Evolutionary conservation across 2,329 filamentous ascomycete genomes (phyloP).

Genomic region (Scytalidium sp.): DNA sequence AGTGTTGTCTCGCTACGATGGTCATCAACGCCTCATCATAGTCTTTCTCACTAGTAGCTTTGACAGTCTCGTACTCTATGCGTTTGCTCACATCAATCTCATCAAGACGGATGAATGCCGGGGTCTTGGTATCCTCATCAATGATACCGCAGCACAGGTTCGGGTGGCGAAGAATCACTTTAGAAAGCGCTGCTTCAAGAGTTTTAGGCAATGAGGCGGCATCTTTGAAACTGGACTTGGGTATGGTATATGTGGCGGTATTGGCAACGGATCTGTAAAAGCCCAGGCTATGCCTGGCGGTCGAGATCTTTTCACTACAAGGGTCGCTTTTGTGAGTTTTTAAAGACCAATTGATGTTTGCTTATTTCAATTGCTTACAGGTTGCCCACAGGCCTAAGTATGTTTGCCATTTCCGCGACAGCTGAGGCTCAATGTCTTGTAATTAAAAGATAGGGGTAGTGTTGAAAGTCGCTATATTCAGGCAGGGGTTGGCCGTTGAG

Average conservation of each 20-base stretch:
- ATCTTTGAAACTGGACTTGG: constrained; percentile 8
- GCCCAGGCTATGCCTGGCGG: constrained; percentile 13
- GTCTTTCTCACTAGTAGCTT: constrained; percentile 16
- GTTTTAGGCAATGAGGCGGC: constrained; percentile 11
- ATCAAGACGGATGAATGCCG: constrained; percentile 41
- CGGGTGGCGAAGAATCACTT: constrained; percentile 40
- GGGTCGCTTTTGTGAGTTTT: not conserved
- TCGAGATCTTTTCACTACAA: constrained; percentile 15
- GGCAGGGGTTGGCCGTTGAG: too few relatives aligned
- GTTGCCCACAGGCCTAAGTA: constrained; percentile 12
- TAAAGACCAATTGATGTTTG: not conserved
- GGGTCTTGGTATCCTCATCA: constrained; percentile 38
- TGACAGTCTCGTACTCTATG: constrained; percentile 31
- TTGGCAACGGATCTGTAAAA: constrained; percentile 37
- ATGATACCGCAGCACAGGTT: constrained; percentile 47
- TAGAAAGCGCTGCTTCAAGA: constrained; percentile 36
- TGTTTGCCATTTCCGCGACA: not conserved
- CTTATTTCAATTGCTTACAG: constrained; percentile 9
- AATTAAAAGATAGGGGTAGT: too few relatives aligned
- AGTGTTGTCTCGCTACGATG: constrained; percentile 34
- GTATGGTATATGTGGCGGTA: constrained; percentile 44
- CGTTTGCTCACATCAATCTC: constrained; percentile 41
- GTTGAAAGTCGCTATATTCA: not conserved
- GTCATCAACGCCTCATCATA: constrained; percentile 33
- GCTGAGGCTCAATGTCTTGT: too few relatives aligned